Conservation (phyloP, 73 alveolate genomes). For the Breviolum minutum region DNA sequence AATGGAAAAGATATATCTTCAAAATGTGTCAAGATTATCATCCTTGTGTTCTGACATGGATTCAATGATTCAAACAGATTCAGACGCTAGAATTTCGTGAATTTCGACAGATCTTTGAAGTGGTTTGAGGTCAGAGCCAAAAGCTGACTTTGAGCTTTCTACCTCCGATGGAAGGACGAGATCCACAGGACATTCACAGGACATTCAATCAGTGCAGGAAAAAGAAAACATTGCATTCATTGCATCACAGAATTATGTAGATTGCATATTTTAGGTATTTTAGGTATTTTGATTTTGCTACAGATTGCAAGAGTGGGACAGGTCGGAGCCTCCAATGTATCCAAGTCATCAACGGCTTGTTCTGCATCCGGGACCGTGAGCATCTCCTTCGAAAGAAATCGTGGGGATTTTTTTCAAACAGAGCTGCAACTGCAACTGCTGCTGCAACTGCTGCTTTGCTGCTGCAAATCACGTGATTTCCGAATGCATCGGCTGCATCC, state of each 20-base stretch:
- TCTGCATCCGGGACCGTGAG: background rate
- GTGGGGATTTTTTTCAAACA: background rate
- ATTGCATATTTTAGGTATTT: no score
- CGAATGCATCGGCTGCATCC: background rate
- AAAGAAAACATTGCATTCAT: background rate
- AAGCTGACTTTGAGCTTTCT: conserved; percentile 49
- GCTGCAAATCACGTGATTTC: background rate
- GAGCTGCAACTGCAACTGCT: background rate
- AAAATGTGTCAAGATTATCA: background rate
- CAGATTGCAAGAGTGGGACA: background rate
- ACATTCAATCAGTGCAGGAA: background rate
- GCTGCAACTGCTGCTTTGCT: background rate
- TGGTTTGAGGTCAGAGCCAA: background rate
- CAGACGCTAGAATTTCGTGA: background rate
- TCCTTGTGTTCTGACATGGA: background rate
- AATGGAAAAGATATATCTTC: background rate
- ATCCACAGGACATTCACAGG: background rate
- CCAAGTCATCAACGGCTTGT: background rate
- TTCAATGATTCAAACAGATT: background rate
- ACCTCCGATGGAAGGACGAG: background rate
- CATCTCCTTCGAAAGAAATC: background rate
- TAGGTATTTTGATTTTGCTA: background rate
- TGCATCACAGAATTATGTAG: background rate
- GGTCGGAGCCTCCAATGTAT: background rate
- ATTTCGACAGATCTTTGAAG: background rate